These are phyloP conservation scores for Rugosomyces carneus DNA, from an alignment of 1,284 basidiomycete genomes.

Conservation along the genomic window DNA sequence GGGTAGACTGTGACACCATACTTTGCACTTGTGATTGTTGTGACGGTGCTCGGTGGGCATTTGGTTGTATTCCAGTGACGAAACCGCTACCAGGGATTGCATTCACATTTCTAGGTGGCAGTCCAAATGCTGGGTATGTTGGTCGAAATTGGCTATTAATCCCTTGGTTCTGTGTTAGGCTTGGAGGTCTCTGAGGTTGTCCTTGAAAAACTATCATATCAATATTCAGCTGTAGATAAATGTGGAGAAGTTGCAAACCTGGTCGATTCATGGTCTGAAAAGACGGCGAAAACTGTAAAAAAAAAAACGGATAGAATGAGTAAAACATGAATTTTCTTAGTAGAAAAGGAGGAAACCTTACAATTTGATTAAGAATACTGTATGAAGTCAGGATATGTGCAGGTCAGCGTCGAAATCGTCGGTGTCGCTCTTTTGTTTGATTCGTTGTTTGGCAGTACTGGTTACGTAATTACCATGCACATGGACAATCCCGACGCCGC, in stretches of 20 bases:
- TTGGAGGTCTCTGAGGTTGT: conserved; percentile 73
- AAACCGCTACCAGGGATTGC: conserved; percentile 42
- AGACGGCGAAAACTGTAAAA: conserved; percentile 19
- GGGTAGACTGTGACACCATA: conserved; percentile 55
- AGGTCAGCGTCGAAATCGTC: conserved; percentile 17
- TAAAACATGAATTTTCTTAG: neutral
- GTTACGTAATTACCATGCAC: conserved; percentile 12
- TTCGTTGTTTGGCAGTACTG: conserved; percentile 27
- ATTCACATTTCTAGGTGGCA: conserved; percentile 57
- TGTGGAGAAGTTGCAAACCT: conserved; percentile 28
- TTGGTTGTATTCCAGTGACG: conserved; percentile 47
- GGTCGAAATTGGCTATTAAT: conserved; percentile 59
- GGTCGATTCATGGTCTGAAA: conserved; percentile 42
- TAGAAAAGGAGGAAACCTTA: neutral
- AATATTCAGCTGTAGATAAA: conserved; percentile 18
- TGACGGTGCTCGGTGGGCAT: conserved; percentile 47
- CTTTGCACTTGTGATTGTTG: conserved; percentile 43
- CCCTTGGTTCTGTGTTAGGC: conserved; percentile 57
- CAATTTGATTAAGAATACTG: conserved; percentile 19
- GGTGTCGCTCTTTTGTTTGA: conserved; percentile 25
- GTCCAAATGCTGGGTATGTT: conserved; percentile 54
- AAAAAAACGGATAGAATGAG: conserved; percentile 14
- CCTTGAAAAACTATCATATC: conserved; percentile 36
- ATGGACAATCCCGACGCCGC: neutral
- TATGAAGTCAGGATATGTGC: conserved; percentile 15